phyloP scores from a whole-genome alignment of 2,329 filamentous ascomycete species.

The Scedosporium minutisporum region DNA sequence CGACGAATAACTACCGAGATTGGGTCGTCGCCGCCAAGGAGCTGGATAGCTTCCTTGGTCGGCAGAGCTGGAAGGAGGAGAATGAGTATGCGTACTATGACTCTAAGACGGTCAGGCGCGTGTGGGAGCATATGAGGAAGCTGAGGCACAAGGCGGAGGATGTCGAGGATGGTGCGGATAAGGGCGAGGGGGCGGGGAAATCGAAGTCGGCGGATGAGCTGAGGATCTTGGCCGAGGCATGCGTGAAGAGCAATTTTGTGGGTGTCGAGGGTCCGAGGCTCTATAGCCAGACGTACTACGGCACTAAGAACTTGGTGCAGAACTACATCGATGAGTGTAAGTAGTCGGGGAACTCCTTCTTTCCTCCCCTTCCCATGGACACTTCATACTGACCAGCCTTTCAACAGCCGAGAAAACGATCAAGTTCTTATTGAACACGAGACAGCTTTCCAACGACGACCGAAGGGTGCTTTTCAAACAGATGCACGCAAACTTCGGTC shows the following conservation, averaged over 20 bases:
- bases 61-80: constrained; percentile 68
- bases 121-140: constrained; percentile 65
- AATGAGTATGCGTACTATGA: constrained; percentile 83
- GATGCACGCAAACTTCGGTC: constrained; percentile 80
- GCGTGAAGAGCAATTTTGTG: constrained; percentile 95
- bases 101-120: constrained; percentile 67
- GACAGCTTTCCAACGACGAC: constrained; percentile 57
- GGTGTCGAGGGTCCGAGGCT: constrained; percentile 86
- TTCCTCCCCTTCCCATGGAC: not conserved
- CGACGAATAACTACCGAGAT: constrained; percentile 65
- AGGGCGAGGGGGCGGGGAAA: constrained; percentile 27
- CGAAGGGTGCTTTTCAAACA: constrained; percentile 82
- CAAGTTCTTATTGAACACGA: constrained; percentile 57
- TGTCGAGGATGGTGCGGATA: constrained; percentile 25
- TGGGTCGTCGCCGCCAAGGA: constrained; percentile 75
- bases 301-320: constrained; percentile 91
- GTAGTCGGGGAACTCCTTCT: constrained; percentile 12
- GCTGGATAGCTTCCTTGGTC: constrained; percentile 72
- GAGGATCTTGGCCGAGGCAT: constrained; percentile 70
- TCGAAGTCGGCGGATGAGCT: constrained; percentile 58
- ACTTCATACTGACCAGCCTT: constrained; percentile 10
- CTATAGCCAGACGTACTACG: constrained; percentile 97
- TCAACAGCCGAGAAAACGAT: constrained; percentile 53
- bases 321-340: constrained; percentile 75
- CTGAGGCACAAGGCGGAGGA: constrained; percentile 50